Evolutionary conservation across 768 basidiomycete genomes (phyloP), one percentile per base, ranked within the genome.

Genomic region (Clitopilus passeckerianus): DNA sequence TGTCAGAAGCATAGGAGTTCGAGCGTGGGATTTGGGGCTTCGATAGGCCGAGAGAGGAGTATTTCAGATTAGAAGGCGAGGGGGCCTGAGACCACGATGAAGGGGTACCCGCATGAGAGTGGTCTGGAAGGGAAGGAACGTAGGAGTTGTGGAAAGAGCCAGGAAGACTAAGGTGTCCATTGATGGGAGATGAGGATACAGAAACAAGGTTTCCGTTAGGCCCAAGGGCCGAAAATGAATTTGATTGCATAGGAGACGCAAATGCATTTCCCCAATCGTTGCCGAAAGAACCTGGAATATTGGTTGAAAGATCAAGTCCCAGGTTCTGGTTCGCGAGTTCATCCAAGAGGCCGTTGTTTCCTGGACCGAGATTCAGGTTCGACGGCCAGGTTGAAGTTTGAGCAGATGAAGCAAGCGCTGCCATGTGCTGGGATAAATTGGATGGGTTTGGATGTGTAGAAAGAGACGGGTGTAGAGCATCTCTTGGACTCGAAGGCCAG

Each of bases 211-310:
- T 75, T 64, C 83, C 85, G 65, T 83, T 84, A 2, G 86, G 81
- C 12, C 83, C 79, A 44, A 90, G 79, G 34, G 81, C 79, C 41
- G 84, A 81, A 65, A 87, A 89, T 34, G 84, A 73, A 46, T 79
- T 68, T 6, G 86, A 84, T 60, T 86, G 79, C 54, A 89, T 74
- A 1, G 89, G 84, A 3, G 80, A 68, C n/a, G 87, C 75, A 69
- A 87, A 88, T 18, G 88, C 56, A 63, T 77, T 73, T 23, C 70
- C 72, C 89, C 89, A 90, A 66, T 79, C 73, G 61, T 73, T 64
- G 60, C 61, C 65, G 53, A 72, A 67, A 54, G 65, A 60, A 34
- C 66, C 66, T 33, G 65, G 63, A n/a, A 66, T 57, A 54, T 59
- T 55, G 37, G 41, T 18, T 18, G 33, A 54, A 58, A 56, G 50